Evolutionary conservation across 2,329 filamentous ascomycete genomes (phyloP).

Genomic region (Geosmithia putterillii): DNA sequence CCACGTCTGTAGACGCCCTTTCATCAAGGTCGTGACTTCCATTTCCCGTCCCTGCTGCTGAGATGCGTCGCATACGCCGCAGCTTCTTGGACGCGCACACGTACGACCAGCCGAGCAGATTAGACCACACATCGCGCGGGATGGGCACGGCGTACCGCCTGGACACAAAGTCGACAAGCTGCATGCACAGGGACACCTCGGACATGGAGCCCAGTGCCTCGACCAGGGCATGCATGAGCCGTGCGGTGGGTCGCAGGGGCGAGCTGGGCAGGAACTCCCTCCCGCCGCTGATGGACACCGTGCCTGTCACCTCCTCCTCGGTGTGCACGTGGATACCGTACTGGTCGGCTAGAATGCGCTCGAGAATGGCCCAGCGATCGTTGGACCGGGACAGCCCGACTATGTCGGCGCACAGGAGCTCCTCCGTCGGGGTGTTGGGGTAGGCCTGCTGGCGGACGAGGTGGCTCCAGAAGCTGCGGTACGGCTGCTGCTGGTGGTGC

Average conservation of each 20-base stretch:
- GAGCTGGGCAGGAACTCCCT: conserved; percentile 31
- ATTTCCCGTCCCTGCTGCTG: not conserved
- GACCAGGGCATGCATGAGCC: conserved; percentile 53
- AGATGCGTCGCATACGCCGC: not conserved
- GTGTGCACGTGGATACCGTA: conserved; percentile 14
- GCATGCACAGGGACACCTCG: conserved; percentile 44
- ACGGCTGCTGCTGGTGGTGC: conserved; percentile 1
- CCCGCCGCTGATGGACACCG: conserved; percentile 20
- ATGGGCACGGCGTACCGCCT: conserved; percentile 45
- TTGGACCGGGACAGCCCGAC: conserved; percentile 27
- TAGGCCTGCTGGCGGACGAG: conserved; percentile 14
- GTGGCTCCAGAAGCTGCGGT: conserved; percentile 13
- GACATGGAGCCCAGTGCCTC: conserved; percentile 57
- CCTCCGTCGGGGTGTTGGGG: conserved; percentile 18
- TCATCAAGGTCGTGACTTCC: too few relatives aligned
- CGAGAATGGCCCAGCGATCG: conserved; percentile 17
- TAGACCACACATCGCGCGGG: conserved; percentile 46
- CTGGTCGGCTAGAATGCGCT: conserved; percentile 16
- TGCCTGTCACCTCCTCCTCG: conserved; percentile 6
- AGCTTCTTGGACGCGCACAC: conserved; percentile 30
- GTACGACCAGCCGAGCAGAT: conserved; percentile 56
- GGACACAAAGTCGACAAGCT: conserved; percentile 51
- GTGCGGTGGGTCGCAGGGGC: conserved; percentile 42
- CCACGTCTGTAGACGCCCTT: not conserved
- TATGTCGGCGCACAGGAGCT: conserved; percentile 26